A percentile compares a stretch with the other conserved stretches of the same genome.
Conservation (phyloP, 192 early-diverging fungal genomes). For the Backusella parvicylindrica region DNA sequence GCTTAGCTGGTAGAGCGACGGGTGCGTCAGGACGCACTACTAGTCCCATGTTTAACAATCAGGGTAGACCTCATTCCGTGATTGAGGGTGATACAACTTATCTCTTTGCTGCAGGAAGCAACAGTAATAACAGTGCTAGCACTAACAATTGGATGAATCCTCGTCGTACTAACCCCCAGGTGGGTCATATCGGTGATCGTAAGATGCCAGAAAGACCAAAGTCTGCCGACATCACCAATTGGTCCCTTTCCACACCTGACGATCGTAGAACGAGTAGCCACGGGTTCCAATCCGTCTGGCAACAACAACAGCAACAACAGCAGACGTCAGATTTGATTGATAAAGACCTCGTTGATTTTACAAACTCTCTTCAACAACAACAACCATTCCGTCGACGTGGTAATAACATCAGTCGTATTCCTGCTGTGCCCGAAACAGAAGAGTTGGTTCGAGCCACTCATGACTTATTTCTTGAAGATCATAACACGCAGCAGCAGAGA, state of each 20-base stretch:
- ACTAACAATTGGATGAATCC: conserved; percentile 2
- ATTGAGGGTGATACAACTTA: conserved; percentile 28
- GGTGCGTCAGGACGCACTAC: conserved; percentile 12
- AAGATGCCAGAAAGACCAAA: conserved; percentile 16
- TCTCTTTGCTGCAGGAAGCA: not conserved
- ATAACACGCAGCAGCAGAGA: not conserved
- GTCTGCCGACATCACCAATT: conserved; percentile 23
- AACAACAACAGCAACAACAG: not conserved
- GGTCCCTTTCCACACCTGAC: conserved; percentile 17
- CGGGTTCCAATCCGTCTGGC: conserved; percentile 5
- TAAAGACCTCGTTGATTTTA: conserved; percentile 11
- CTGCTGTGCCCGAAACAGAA: conserved; percentile 5
- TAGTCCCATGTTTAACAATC: conserved; percentile 3
- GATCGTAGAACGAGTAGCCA: conserved; percentile 8
- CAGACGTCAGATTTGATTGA: not conserved
- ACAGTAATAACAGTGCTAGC: not conserved
- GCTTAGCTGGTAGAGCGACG: not conserved
- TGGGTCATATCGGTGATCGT: conserved; percentile 31
- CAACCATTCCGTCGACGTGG: not conserved
- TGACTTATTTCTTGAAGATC: not conserved
- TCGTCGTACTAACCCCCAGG: not conserved
- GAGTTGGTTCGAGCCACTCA: not conserved
- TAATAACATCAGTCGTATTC: not conserved
- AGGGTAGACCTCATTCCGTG: conserved; percentile 29
- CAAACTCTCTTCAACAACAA: conserved; percentile 5